Conservation (phyloP, 805 yeast genomes). For the Wickerhamomyces hampshirensis region DNA sequence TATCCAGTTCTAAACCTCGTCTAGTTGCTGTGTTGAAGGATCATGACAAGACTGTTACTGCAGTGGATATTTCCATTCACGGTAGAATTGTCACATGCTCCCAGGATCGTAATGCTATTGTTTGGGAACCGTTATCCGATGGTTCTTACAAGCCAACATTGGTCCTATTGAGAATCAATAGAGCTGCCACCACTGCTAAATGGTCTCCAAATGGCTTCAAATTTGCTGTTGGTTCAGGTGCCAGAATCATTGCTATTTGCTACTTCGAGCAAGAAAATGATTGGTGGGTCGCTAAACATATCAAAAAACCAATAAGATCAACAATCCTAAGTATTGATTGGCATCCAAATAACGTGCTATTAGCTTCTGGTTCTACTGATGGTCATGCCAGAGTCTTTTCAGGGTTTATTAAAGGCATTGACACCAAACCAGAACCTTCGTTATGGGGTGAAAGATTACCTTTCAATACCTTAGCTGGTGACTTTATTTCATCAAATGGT, state of each 20-base stretch:
- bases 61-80: conserved; percentile 83
- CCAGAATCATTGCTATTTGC: conserved; percentile 90
- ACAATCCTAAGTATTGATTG: conserved; percentile 80
- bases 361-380: conserved; percentile 90
- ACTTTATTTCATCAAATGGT: conserved; percentile 61
- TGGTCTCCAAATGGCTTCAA: conserved; percentile 97
- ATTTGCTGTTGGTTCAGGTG: conserved; percentile 97
- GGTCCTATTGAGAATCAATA: conserved; percentile 84
- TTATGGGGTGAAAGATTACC: conserved; percentile 96
- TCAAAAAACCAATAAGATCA: conserved; percentile 89
- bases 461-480: conserved; percentile 87
- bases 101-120: conserved; percentile 96
- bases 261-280: conserved; percentile 94
- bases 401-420: conserved; percentile 84
- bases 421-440: conserved; percentile 71
- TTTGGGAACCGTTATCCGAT: conserved; percentile 77
- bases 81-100: conserved; percentile 95
- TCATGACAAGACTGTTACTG: conserved; percentile 92
- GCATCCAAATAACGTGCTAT: conserved; percentile 89
- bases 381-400: conserved; percentile 89
- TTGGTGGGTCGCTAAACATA: conserved; percentile 99
- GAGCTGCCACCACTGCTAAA: conserved; percentile 90
- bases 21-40: conserved; percentile 65
- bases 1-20: conserved; percentile 50
- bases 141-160: conserved; percentile 76